Evolutionary conservation across 495 filamentous ascomycete genomes (phyloP), one percentile per base, ranked within the genome.

Genomic region (Alectoria sarmentosa): DNA sequence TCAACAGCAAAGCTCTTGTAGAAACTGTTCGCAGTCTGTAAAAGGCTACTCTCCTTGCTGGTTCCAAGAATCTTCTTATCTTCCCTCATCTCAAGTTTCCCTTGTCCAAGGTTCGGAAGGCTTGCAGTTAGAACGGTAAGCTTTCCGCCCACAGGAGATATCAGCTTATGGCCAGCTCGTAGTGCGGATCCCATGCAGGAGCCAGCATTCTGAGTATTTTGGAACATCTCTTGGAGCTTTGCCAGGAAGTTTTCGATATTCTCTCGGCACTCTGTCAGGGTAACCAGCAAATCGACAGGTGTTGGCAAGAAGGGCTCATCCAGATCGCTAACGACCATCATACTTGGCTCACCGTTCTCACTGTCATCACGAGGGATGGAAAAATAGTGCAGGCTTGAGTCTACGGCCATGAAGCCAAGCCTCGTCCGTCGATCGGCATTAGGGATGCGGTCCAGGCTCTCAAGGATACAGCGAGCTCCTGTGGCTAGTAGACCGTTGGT

Each of bases 1-100:
- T 98, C 94, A 9, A 98, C 95, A 3, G 94, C 94, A 73, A 98
- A 98, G 72, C 90, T 96, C 80, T 98, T 98, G 83, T 98, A 98
- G 75, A 98, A 98, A 67, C 89, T 88, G 77, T 88, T 96, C 17
- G 83, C 90, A 0, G 95, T 98, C 72, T 97, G 93, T 58, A 98
- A 79, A 38, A 98, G 81, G 61, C 79, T 79, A 69, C 83, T 90
- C 72, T 98, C 94, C 75, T 96, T 96, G 73, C 84, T 91, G 4
- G 94, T 98, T 64, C 94, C 94, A 8, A 98, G 83, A 23, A 96
- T 76, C 76, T 97, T 96, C 82, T 97, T 97, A 73, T 98, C 92
- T 76, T 98, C 94, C 67, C 94, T 83, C 85, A 92, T 90, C 36
- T 95, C 90, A 60, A 98, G 83, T 73, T 95, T 90, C 36, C 94